Evolutionary conservation across 192 early-diverging fungal species (phyloP), one percentile per base, ranked within the genome.

Genomic region (Allomyces arbusculus): DNA sequence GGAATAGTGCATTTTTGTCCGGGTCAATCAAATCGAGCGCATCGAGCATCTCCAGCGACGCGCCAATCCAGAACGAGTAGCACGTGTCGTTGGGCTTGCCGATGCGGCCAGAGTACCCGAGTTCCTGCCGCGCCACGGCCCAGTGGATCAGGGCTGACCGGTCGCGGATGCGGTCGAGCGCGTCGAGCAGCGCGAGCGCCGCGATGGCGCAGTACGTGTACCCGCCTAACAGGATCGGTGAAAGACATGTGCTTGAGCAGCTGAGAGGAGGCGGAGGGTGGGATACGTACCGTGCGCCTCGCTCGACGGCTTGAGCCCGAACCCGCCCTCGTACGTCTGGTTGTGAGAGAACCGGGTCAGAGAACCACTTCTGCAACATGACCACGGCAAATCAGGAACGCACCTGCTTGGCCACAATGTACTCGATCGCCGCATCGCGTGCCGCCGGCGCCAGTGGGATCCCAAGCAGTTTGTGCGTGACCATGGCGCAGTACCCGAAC

Each of bases 11-110:
- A 44, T 86, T 76, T 23, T 74, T 69, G 6, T 76, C 74, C 33
- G 74, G 68, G 64, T 90, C 78, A 16, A 88, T 74, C 14, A 86
- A 73, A 23, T 84, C 69, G 69, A 80, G 81, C 23, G 73, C 77
- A 6, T 72, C 80, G 10, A 92, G 70, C 24, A 86, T 83, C 69
- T 78, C 71, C 22, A 99, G 67, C 11, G 84, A 71, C 0, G 81
- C 92, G 10, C 96, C 97, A 23, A 97, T 79, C 97, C 97, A 99
- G 75, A 95, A 99, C 10, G 91, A 87, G 74, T 99, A 99, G 73
- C 97, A 99, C 14, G 89, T 90, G 69, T 99, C 97, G 23, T 83
- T 75, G 4, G 76, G 72, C 72, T 99, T 99, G 70, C 90, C 89
- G 11, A 78, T 73, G 45, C 97, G 73, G 5, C 97, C 97, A 69